Conservation (phyloP, 2,329 filamentous ascomycete genomes). For the Capronia americana region DNA sequence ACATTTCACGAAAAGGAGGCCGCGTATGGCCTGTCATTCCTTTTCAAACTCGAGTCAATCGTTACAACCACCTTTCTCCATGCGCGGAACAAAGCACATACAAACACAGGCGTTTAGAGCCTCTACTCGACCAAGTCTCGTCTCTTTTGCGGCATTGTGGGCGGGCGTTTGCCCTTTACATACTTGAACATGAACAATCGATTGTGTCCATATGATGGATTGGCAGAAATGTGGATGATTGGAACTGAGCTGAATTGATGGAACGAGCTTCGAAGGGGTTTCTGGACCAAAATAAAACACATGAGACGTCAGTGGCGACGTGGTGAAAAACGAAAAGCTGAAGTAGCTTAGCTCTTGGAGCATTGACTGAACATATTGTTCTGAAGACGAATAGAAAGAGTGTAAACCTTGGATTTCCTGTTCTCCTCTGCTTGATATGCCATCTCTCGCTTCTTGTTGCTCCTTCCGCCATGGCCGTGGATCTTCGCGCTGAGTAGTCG, state of each 20-base stretch:
- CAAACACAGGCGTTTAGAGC: slow-evolving; percentile 7
- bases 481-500: too few relatives aligned
- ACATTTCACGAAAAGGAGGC: slow-evolving; percentile 25
- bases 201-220: slow-evolving; percentile 17
- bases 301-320: not conserved
- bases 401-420: not conserved
- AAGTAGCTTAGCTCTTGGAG: not conserved
- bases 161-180: slow-evolving; percentile 6
- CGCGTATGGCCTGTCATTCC: slow-evolving; percentile 1
- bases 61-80: slow-evolving; percentile 11
- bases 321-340: not conserved
- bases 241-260: slow-evolving; percentile 13
- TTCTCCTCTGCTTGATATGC: not conserved
- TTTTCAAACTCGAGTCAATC: slow-evolving; percentile 25
- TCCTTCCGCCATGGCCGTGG: too few relatives aligned
- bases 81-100: not conserved
- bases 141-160: slow-evolving; percentile 9
- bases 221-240: slow-evolving; percentile 14
- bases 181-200: slow-evolving; percentile 18
- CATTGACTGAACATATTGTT: slow-evolving; percentile 6
- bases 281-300: slow-evolving; percentile 6
- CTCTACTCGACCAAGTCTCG: slow-evolving; percentile 1
- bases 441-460: too few relatives aligned
- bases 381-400: not conserved
- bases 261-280: slow-evolving; percentile 14